Conservation (phyloP, 2,329 filamentous ascomycete species). For the Pochonia chlamydosporia region DNA sequence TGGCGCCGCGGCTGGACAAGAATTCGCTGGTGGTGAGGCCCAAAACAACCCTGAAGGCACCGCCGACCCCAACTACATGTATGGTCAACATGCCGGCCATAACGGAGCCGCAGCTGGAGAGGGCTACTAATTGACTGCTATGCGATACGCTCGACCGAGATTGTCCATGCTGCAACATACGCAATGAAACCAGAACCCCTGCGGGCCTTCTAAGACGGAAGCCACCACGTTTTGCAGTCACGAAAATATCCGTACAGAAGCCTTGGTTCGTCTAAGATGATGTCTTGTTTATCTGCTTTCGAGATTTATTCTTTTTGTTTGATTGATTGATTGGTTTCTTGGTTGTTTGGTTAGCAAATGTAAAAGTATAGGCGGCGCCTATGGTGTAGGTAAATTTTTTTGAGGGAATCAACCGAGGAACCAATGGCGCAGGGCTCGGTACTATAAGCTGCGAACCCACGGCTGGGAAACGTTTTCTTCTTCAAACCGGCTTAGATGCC, state of each 20-base stretch:
- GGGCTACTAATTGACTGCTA: conserved; percentile 34
- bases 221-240: conserved; percentile 11
- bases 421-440: background rate
- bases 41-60: conserved; percentile 34
- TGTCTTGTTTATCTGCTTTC: background rate
- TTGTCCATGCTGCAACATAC: conserved; percentile 1
- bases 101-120: conserved; percentile 52
- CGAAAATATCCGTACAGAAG: conserved; percentile 1
- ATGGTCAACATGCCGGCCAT: conserved; percentile 47
- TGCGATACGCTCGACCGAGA: background rate
- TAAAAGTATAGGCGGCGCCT: conserved; percentile 7
- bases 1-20: conserved; percentile 24
- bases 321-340: background rate
- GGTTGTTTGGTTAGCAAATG: conserved; percentile 1
- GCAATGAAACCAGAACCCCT: background rate
- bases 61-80: conserved; percentile 43
- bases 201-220: background rate
- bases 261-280: background rate
- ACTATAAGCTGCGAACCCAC: background rate
- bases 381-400: conserved; percentile 4
- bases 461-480: background rate
- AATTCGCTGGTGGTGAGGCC: conserved; percentile 37
- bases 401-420: background rate
- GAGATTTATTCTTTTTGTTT: background rate
- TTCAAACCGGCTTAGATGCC: background rate